Evolutionary conservation across 495 filamentous ascomycete species (phyloP), one percentile per base, ranked within the genome.

Genomic region (Penicillium pancosmium): DNA sequence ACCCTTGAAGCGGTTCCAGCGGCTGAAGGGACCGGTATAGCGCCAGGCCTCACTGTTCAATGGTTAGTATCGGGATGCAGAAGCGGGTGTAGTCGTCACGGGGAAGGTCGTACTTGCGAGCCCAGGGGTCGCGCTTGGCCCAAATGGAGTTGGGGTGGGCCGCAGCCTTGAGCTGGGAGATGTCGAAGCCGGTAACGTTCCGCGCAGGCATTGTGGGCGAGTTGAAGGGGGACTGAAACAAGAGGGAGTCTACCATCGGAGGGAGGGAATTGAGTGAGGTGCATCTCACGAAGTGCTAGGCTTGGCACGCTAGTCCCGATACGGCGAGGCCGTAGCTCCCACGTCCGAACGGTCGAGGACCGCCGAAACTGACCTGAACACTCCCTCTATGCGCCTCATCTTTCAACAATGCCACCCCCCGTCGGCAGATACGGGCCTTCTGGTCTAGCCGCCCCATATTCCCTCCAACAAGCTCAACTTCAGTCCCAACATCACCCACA

Each of bases 181-280:
- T 70, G 75, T 93, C 85, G 83, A 96, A 95, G 75, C 92, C 89
- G 61, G 91, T 93, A 82, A 91, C 83, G 82, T 89, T 90, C 75
- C 73, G 73, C 59, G 80, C 66, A 49, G 84, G 62, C 81, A 85
- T 83, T 62, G 60, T 72, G 66, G 62, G 27, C 40, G 63, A 40
- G 52, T 52, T 25, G 54, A 35, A 40, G 52, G 34, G 15, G 25
- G 40, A 46, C 56, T 59, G 50, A 9, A 18, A 53, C 33, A 21
- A 50, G 49, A 52, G 41, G 16, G 15, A 44, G 16, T 44, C 15
- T 19, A 44, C 41, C 41, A 16, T 50, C 43, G 54, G 57, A 57
- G 55, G 43, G 56, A 52, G 56, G 47, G 54, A 57, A 51, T 51
- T 50, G 59, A 62, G 59, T 60, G 67, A 60, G 64, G 64, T 69